Evolutionary conservation across 2,329 filamentous ascomycete genomes (phyloP), one percentile per base, ranked within the genome.

Genomic region (Nemania abortiva): DNA sequence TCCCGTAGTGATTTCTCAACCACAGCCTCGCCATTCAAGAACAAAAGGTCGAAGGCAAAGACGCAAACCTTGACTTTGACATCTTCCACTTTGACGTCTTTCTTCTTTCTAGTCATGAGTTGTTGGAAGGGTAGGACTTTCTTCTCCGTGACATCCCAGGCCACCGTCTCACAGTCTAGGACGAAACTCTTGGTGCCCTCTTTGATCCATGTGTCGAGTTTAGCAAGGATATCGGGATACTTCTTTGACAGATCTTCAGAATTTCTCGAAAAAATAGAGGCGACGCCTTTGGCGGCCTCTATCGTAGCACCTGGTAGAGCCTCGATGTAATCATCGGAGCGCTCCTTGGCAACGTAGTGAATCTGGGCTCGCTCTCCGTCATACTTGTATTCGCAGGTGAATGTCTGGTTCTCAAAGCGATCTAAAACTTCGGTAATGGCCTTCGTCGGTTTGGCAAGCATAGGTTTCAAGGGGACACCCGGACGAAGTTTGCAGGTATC

Each of bases 311-410:
- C 82, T 11, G 85, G 83, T 0, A 87, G 83, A 42, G 88, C 85
- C 55, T 91, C 87, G 66, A 88, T 87, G 73, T 93, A 91, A 63
- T 94, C 86, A 68, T 92, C 84, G 1, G 89, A 84, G 10, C 92
- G 88, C 70, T 95, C 92, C 70, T 94, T 93, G 4, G 95, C 91
- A 37, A 98, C 94, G 74, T 97, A 99, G 79, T 99, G 96, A 59
- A 99, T 98, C 79, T 99, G 96, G n/a, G 96, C 96, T 78, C 96
- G 88, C 81, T 99, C 96, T 57, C 96, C 96, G 76, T 99, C 96
- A 77, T 99, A 99, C 81, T 99, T 99, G 86, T 97, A 99, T 80
- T 99, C 96, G 82, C 96, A 99, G 0, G 96, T 98, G 77, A 99
- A 99, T 29, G 91, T 92, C 78, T 97, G 96, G 72, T 92, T 90